phyloP scores from a whole-genome alignment of 2,329 filamentous ascomycete genomes.

The Pseudogymnoascus sp. region DNA sequence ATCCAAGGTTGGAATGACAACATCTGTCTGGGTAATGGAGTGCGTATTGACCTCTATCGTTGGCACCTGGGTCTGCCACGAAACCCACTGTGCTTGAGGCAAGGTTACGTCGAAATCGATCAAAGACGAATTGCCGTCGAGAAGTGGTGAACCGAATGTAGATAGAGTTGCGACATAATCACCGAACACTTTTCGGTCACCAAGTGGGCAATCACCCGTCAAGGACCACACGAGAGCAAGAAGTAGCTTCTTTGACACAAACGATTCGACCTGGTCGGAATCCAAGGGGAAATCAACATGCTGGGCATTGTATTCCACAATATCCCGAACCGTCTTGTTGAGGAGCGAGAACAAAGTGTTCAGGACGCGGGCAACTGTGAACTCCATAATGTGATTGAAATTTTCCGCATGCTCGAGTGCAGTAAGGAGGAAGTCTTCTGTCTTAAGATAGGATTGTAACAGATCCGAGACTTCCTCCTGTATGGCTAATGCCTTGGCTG shows the following conservation, averaged over 20 bases:
- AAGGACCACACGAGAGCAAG: slow-evolving; percentile 92
- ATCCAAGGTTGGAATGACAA: slow-evolving; percentile 95
- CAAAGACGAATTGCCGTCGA: slow-evolving; percentile 71
- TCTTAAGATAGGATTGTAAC: slow-evolving; percentile 64
- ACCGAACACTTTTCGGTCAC: slow-evolving; percentile 81
- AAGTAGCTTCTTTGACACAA: slow-evolving; percentile 86
- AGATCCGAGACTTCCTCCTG: slow-evolving; percentile 75
- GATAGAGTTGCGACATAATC: slow-evolving; percentile 75
- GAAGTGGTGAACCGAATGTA: slow-evolving; percentile 73
- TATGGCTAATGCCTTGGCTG: slow-evolving; percentile 68
- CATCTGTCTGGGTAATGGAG: slow-evolving; percentile 93
- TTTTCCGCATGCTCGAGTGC: slow-evolving; percentile 66
- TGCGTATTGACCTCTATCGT: slow-evolving; percentile 96
- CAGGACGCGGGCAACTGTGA: slow-evolving; percentile 80
- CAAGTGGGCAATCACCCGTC: slow-evolving; percentile 85
- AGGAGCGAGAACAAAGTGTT: slow-evolving; percentile 91
- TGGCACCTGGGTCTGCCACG: slow-evolving; percentile 93
- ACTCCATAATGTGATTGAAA: slow-evolving; percentile 98
- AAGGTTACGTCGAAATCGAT: slow-evolving; percentile 93
- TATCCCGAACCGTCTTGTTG: slow-evolving; percentile 85
- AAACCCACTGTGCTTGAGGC: slow-evolving; percentile 78
- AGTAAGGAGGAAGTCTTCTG: slow-evolving; percentile 71
- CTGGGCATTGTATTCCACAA: slow-evolving; percentile 92
- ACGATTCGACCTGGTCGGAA: slow-evolving; percentile 79
- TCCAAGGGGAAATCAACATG: slow-evolving; percentile 92